Base-by-base conservation (phyloP, 768 basidiomycete species). In the Suillus fuscotomentosus region DNA sequence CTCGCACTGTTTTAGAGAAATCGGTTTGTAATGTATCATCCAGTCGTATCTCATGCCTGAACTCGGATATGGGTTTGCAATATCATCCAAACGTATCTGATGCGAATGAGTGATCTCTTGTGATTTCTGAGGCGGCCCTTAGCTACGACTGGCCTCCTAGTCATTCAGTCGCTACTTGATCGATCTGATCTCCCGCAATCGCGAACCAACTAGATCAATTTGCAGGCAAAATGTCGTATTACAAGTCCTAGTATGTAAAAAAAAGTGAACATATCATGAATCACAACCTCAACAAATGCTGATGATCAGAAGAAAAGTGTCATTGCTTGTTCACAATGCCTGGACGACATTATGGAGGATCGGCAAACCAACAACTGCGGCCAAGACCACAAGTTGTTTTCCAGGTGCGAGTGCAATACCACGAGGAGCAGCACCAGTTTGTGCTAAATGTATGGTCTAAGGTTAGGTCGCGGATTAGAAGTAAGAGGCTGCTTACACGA, bases 401-500 rank as follows among this genome's bases (percentile, higher is more conserved):
- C 60, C 38, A 7, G 60, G 61, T 7, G 27, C 38, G 14, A 55
- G 13, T 10, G 66, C 61, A 1, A 66, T 60, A 50, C 50, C 31
- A 34, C 54, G 71, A 3, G 71, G 31, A 8, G 71, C 61, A 31
- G 65, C 65, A 17, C 42, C 56, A 8, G 8, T 4, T 24, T 10
- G 55, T 31, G 8, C 43, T 41, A 14, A 59, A 14, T 66, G 31
- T 5, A 5, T 54, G 20, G 27, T 22, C 5, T 39, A 17, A 50
- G 27, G 27, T 27, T 27, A 66, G 20, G 14, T 14, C 22, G 51
- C 7, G 7, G 1, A 17, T 20, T 10, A 31, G 22, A 31, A 5
- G 41, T 13, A 22, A 22, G 27, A 9, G 11, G 31, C 67, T 5
- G 64, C 71, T 51, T 47, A 60, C 50, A 20, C 2, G 14, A 36